Percentiles rank a stretch among this genome's conserved stretches.
These are phyloP conservation scores for Hericium erinaceus DNA, from an alignment of 768 basidiomycete species.

Conservation along the genomic window DNA sequence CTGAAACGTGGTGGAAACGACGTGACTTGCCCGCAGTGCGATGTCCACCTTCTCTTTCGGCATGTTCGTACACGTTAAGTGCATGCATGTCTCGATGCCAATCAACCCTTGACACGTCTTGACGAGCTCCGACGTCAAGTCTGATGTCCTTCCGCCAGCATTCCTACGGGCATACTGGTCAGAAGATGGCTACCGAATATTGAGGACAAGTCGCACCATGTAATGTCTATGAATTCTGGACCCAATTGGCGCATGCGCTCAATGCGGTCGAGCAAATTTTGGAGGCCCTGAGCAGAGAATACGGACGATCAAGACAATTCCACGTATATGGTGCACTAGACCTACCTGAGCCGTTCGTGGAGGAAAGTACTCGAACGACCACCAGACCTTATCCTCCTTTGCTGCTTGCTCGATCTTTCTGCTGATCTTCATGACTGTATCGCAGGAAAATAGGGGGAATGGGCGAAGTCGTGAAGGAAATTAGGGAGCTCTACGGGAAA, in stretches of 20 bases:
- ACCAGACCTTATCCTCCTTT: constrained; percentile 85
- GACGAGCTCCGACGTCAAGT: constrained; percentile 87
- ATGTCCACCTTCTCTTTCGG: constrained; percentile 91
- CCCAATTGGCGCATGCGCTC: constrained; percentile 94
- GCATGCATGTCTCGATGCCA: constrained; percentile 97
- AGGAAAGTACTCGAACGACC: constrained; percentile 99
- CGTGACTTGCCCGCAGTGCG: constrained; percentile 59
- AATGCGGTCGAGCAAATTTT: constrained; percentile 97
- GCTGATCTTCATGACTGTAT: constrained; percentile 75
- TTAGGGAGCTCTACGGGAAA: too few species aligned
- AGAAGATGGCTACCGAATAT: neutral
- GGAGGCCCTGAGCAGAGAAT: constrained; percentile 52
- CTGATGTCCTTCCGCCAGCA: constrained; percentile 92
- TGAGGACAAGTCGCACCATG: constrained; percentile 46
- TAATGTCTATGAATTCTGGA: constrained; percentile 97
- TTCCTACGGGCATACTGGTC: constrained; percentile 50
- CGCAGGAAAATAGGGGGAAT: neutral
- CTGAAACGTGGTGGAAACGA: neutral
- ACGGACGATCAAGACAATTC: constrained; percentile 3
- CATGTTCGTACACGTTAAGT: constrained; percentile 98
- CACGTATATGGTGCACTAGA: constrained; percentile 1
- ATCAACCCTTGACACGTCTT: constrained; percentile 90
- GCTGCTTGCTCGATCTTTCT: constrained; percentile 84
- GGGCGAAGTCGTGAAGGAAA: too few species aligned
- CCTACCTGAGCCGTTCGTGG: constrained; percentile 87